phyloP scores from a whole-genome alignment of 2,329 filamentous ascomycete genomes.

The Chaetothyriales sp. region DNA sequence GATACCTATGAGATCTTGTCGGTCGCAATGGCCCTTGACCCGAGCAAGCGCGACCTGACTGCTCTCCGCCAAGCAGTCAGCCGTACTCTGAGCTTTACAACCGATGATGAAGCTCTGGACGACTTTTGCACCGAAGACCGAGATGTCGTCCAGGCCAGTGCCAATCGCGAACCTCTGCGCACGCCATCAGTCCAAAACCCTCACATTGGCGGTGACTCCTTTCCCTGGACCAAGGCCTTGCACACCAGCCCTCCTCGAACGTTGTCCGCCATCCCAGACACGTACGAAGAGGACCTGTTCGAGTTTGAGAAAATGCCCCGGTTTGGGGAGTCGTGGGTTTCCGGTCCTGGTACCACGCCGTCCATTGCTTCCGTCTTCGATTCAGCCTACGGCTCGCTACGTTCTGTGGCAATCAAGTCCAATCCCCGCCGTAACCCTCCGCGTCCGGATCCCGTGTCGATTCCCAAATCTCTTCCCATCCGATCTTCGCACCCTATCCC shows the following conservation, averaged over 20 bases:
- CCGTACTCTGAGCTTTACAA: slow-evolving; percentile 80
- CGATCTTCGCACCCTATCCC: slow-evolving; percentile 52
- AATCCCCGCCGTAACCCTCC: slow-evolving; percentile 27
- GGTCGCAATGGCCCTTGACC: slow-evolving; percentile 82
- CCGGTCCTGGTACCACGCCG: slow-evolving; percentile 59
- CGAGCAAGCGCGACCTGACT: slow-evolving; percentile 68
- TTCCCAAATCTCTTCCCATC: slow-evolving; percentile 61
- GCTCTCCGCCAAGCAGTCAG: slow-evolving; percentile 65
- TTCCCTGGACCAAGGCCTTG: slow-evolving; percentile 89
- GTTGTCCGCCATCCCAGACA: slow-evolving; percentile 71
- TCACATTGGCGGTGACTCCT: slow-evolving; percentile 62
- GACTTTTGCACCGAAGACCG: slow-evolving; percentile 83
- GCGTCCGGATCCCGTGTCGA: slow-evolving; percentile 52
- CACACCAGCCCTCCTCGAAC: slow-evolving; percentile 58
- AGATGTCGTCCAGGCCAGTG: slow-evolving; percentile 57
- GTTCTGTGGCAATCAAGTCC: slow-evolving; percentile 47
- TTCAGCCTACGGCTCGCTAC: slow-evolving; percentile 73
- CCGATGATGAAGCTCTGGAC: slow-evolving; percentile 64
- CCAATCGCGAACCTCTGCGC: slow-evolving; percentile 86
- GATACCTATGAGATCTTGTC: slow-evolving; percentile 92
- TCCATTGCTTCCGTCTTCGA: slow-evolving; percentile 75
- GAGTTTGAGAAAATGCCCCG: slow-evolving; percentile 50
- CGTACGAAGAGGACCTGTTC: slow-evolving; percentile 74
- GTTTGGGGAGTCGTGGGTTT: slow-evolving; percentile 57
- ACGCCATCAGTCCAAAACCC: slow-evolving; percentile 91